Evolutionary conservation across 1,284 basidiomycete species (phyloP).

Genomic region (Microbotryum intermedium): DNA sequence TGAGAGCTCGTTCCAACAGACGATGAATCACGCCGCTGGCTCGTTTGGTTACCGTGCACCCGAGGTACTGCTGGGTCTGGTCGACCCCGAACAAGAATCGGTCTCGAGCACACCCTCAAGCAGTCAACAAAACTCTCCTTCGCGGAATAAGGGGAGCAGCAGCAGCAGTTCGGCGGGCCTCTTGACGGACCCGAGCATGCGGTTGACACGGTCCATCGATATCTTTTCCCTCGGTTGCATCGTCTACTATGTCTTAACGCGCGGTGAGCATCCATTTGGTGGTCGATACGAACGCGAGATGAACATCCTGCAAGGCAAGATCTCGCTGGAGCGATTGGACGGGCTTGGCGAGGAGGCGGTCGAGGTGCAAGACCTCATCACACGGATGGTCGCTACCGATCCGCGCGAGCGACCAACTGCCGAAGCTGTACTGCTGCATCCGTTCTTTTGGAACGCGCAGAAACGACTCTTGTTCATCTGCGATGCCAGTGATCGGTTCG

Average conservation of each 20-base stretch:
- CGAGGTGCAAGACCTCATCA: slow-evolving; percentile 72
- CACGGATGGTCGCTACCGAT: slow-evolving; percentile 63
- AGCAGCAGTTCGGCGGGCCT: slow-evolving; percentile 1
- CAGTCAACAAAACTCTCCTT: neutral
- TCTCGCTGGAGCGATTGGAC: slow-evolving; percentile 58
- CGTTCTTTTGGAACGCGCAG: slow-evolving; percentile 90
- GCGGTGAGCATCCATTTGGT: slow-evolving; percentile 81
- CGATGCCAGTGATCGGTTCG: slow-evolving; percentile 93
- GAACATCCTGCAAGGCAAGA: slow-evolving; percentile 76
- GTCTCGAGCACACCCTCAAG: slow-evolving; percentile 6
- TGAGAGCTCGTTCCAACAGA: slow-evolving; percentile 80
- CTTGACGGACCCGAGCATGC: slow-evolving; percentile 45
- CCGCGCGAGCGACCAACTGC: slow-evolving; percentile 73
- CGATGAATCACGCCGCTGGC: slow-evolving; percentile 62
- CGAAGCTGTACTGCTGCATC: slow-evolving; percentile 73
- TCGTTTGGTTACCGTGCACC: slow-evolving; percentile 92
- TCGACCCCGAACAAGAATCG: slow-evolving; percentile 65
- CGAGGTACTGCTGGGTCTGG: slow-evolving; percentile 82
- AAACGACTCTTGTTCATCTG: slow-evolving; percentile 85
- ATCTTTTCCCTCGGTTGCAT: slow-evolving; percentile 88
- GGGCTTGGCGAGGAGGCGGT: slow-evolving; percentile 81
- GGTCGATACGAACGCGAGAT: slow-evolving; percentile 82
- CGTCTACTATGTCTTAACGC: slow-evolving; percentile 82
- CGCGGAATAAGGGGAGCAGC: neutral
- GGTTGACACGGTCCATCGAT: slow-evolving; percentile 85